Base-by-base conservation (phyloP, 345 rosid species). In the Salix viminalis region DNA sequence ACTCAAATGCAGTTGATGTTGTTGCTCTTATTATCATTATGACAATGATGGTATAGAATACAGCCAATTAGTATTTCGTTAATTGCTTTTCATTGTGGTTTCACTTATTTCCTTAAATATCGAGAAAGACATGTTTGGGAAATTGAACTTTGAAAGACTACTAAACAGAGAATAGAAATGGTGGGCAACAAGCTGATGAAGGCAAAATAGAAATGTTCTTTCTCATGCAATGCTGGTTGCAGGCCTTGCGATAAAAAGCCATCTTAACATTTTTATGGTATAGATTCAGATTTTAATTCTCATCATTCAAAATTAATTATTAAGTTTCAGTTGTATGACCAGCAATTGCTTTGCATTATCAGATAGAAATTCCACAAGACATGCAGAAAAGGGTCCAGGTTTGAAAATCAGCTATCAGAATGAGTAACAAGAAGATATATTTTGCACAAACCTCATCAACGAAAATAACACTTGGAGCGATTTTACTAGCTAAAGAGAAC, bases 401-500 rank as follows among this genome's bases (percentile, higher is more conserved):
- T 56, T 56, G 61, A 8, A 56, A 56, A n/a, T n/a, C 26, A 8
- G 11, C 5, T 58, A 58, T 23, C 64, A 58, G 28, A 23, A 58
- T 13, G 15, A 44, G 23, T 15, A 5, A 26, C 42, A 16, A 52
- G 65, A 12, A 54, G 50, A 69, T 62, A 8, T 67, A 32, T 52
- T 36, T 36, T 73, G 65, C 74, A 66, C 90, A 73, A 83, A 96
- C 99, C 99, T 96, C 99, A 70, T 96, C 98, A 72, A 96, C 92
- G 79, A 96, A 96, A 83, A 96, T 76, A 82, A 96, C 97, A 83
- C 98, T 93, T 3, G 99, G 99, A 74, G 99, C 94, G 79, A 96
- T 94, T 88, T 96, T 96, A 83, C 99, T 96, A 28, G 98, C 97
- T 62, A 96, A 87, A 80, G 99, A 96, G 84, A 96, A 96, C 52